These are phyloP conservation scores for Scheffersomyces insectosa DNA, from an alignment of 1,139 yeast genomes.

Conservation along the genomic window DNA sequence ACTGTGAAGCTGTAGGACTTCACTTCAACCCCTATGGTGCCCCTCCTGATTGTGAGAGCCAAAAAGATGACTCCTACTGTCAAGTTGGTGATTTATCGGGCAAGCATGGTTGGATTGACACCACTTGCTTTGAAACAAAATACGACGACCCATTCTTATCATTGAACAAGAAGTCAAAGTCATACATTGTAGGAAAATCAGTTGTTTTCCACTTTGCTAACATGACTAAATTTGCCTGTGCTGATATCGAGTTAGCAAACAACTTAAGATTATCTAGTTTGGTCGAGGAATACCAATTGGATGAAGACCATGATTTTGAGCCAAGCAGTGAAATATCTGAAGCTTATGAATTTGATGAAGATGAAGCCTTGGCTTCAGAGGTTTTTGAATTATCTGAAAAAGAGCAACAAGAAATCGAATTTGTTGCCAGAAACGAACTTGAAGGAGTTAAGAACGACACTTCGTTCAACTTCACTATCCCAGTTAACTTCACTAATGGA, in stretches of 20 bases:
- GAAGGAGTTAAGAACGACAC: conserved; percentile 1
- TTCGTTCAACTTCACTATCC: neutral
- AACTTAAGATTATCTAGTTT: conserved; percentile 25
- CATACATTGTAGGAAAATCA: conserved; percentile 54
- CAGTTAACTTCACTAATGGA: neutral
- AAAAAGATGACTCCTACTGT: conserved; percentile 52
- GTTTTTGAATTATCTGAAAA: conserved; percentile 1
- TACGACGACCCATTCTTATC: conserved; percentile 57
- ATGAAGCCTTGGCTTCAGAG: conserved; percentile 17
- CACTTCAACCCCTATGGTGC: conserved; percentile 59
- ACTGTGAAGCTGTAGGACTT: conserved; percentile 50
- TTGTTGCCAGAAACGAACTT: neutral
- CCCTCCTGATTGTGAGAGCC: conserved; percentile 41
- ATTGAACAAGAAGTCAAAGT: conserved; percentile 45
- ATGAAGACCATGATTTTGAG: conserved; percentile 9
- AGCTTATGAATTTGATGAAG: conserved; percentile 14
- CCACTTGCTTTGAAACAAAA: conserved; percentile 54
- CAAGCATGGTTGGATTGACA: conserved; percentile 59
- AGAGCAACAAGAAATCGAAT: conserved; percentile 3
- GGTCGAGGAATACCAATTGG: conserved; percentile 23
- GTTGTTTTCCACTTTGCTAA: conserved; percentile 53
- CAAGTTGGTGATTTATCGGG: conserved; percentile 66
- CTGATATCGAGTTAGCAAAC: conserved; percentile 45
- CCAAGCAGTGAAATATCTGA: conserved; percentile 11
- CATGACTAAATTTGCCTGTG: conserved; percentile 57